A percentile compares a stretch with the other conserved stretches of the same genome.
Evolutionary conservation across 2,329 filamentous ascomycete genomes (phyloP).

Genomic region (Diaporthe humulicola): DNA sequence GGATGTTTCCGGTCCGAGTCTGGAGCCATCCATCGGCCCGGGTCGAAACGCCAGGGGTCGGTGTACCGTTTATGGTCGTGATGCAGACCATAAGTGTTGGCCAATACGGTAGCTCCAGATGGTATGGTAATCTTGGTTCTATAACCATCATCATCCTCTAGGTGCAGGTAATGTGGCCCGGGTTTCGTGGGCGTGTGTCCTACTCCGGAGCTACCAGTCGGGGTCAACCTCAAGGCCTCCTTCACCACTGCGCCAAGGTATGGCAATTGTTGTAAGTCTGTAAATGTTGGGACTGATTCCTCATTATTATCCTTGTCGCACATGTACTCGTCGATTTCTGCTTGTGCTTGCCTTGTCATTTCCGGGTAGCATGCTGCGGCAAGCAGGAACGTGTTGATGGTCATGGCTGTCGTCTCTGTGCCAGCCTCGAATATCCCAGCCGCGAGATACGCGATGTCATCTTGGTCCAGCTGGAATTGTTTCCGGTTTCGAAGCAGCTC

Average conservation of each 20-base stretch:
- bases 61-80: conserved; percentile 26
- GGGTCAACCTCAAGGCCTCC: conserved; percentile 36
- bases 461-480: conserved; percentile 4
- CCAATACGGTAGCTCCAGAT: conserved; percentile 31
- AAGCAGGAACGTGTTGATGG: conserved; percentile 35
- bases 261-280: conserved; percentile 32
- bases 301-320: neutral
- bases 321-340: conserved; percentile 28
- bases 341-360: conserved; percentile 13
- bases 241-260: conserved; percentile 33
- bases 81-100: conserved; percentile 36
- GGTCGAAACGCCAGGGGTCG: conserved; percentile 36
- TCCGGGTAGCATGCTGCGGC: conserved; percentile 33
- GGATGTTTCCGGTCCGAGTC: neutral
- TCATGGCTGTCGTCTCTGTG: conserved; percentile 40
- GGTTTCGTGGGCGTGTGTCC: conserved; percentile 27
- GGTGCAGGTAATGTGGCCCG: neutral
- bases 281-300: conserved; percentile 11
- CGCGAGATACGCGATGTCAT: conserved; percentile 34
- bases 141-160: neutral
- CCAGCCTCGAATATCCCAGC: conserved; percentile 39
- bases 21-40: conserved; percentile 29
- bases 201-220: conserved; percentile 36
- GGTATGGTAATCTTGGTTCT: neutral
- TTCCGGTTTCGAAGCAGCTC: conserved; percentile 22